phyloP scores from a whole-genome alignment of 352 stramenopile species.

The Thalassiosira mediterranea region DNA sequence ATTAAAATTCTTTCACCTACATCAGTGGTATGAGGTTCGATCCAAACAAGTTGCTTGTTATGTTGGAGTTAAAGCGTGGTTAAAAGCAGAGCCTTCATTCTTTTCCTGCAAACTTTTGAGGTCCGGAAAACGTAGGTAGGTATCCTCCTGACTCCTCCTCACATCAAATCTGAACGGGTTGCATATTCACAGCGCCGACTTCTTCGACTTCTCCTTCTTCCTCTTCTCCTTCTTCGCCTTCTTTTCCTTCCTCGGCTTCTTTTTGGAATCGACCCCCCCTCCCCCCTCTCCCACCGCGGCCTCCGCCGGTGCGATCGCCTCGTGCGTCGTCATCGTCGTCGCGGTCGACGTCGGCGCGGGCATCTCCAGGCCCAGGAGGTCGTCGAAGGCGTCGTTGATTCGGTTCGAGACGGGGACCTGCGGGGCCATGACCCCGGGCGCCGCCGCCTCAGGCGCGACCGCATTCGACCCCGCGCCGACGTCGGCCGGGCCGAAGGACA shows the following conservation, averaged over 20 bases:
- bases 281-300: neutral
- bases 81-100: too few species aligned
- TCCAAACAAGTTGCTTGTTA: too few species aligned
- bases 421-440: neutral
- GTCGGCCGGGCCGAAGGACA: slow-evolving; percentile 21
- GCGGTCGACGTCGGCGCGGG: slow-evolving; percentile 4
- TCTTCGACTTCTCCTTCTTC: too few species aligned
- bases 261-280: slow-evolving; percentile 11
- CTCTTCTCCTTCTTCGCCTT: too few species aligned
- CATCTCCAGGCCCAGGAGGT: slow-evolving; percentile 58
- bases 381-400: slow-evolving; percentile 64
- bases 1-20: too few species aligned
- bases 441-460: neutral
- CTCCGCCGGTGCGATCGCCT: neutral
- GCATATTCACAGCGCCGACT: too few species aligned
- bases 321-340: neutral
- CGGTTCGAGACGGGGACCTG: slow-evolving; percentile 34
- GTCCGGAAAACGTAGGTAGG: too few species aligned
- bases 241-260: slow-evolving; percentile 37
- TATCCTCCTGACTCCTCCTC: too few species aligned
- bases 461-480: neutral
- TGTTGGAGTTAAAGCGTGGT: too few species aligned
- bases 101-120: too few species aligned
- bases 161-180: too few species aligned
- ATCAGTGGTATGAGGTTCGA: too few species aligned